Evolutionary conservation across 176 grass and related monocot species (phyloP), one percentile per base, ranked within the genome.

Genomic region (Rhipidocladum racemiflorum): DNA sequence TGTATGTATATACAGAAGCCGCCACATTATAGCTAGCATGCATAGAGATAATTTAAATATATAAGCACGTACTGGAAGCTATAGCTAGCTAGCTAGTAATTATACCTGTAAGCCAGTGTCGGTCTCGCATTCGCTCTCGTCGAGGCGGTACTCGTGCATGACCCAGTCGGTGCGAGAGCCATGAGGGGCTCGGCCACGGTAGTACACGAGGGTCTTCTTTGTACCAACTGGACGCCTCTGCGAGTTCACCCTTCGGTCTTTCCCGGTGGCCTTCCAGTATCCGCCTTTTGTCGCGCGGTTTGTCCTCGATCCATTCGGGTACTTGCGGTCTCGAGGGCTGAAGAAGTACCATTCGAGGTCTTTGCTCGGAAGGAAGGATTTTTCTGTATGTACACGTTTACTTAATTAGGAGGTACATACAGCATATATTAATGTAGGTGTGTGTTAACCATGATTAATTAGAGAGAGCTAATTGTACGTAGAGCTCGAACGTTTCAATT

Each of bases 271-370:
- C 89, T 99, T 99, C 97, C 97, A 99, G 85, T 99, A 99, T 3
- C 93, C 97, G 7, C 93, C 91, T 79, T 92, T 91, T 0, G 97
- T 99, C 25, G 97, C 97, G 38, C 97, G 93, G 87, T 99, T 99
- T 38, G 97, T 99, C 82, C 97, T 91, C 5, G 97, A 96, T 11
- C 97, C 97, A 21, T 99, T 99, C 0, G 97, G 97, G 51, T 99
- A 99, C 83, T 99, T 99, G 17, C 97, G 91, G 80, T 99, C 97
- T 40, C 97, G 84, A n/a, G 97, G 97, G 84, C 97, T 96, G 82
- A 99, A 99, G 97, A 99, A 99, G 81, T 96, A 99, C 97, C 97
- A 99, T 85, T 99, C 97, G 2, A 99, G 97, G 76, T 99, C 97
- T 85, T 96, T 99, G 91, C 97, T 93, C 0, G 97, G 97, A 34